A percentile compares a stretch with the other conserved stretches of the same genome.
phyloP scores from a whole-genome alignment of 148 eudicot species.

The Selenicereus undatus region DNA sequence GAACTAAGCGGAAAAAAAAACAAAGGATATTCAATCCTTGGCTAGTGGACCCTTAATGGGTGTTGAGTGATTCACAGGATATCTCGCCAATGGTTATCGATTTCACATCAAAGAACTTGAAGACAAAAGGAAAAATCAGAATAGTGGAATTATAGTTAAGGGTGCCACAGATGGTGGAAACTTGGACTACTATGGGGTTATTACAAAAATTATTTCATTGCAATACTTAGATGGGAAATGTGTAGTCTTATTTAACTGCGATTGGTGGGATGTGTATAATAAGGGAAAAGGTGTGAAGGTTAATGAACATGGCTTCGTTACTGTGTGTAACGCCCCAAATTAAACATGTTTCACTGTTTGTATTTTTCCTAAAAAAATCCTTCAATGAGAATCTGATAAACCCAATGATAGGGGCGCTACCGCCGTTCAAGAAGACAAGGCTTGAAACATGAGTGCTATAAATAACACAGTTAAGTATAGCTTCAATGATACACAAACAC shows the following conservation, averaged over 20 bases:
- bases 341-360: no score
- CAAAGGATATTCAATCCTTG: no score
- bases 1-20: no score
- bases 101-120: slow-evolving; percentile 3
- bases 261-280: slow-evolving; percentile 22
- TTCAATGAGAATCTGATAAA: no score
- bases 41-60: no score
- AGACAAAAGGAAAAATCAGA: slow-evolving; percentile 5
- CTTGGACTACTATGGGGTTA: slow-evolving; percentile 12
- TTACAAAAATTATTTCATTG: slow-evolving; percentile 8
- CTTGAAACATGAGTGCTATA: no score
- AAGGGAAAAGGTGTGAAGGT: slow-evolving; percentile 5
- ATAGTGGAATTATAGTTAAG: slow-evolving; percentile 18
- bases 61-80: neutral
- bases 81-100: slow-evolving; percentile 12
- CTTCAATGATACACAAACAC: no score
- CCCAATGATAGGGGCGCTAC: no score
- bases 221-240: slow-evolving; percentile 12
- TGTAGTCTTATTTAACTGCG: slow-evolving; percentile 13
- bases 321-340: no score
- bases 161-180: neutral
- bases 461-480: no score
- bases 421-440: no score
- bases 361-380: no score
- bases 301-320: slow-evolving; percentile 9